phyloP scores from a whole-genome alignment of 805 yeast species.

The Yarrowia hollandica region DNA sequence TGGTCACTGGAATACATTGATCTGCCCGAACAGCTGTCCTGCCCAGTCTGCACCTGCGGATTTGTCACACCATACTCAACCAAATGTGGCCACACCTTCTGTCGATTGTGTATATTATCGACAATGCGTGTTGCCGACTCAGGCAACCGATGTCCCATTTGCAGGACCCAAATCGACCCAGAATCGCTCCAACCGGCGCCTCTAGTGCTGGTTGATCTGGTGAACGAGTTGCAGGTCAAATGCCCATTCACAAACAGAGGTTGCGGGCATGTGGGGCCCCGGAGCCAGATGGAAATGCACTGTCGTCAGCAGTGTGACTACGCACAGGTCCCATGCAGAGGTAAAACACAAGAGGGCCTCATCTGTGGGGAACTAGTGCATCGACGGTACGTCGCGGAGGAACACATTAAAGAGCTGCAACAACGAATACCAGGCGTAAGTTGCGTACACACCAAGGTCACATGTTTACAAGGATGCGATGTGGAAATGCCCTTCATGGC shows the following conservation, averaged over 20 bases:
- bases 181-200: conserved; percentile 48
- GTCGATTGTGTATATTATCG: conserved; percentile 51
- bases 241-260: conserved; percentile 57
- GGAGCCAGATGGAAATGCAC: conserved; percentile 61
- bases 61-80: conserved; percentile 63
- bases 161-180: conserved; percentile 15
- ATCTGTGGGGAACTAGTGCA: conserved; percentile 12
- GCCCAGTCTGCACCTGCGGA: conserved; percentile 71
- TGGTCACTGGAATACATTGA: conserved; percentile 37
- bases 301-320: conserved; percentile 45
- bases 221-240: conserved; percentile 58
- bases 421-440: conserved; percentile 4
- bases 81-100: conserved; percentile 67
- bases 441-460: conserved; percentile 34
- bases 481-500: conserved; percentile 31
- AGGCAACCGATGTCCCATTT: conserved; percentile 27
- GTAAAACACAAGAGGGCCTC: not conserved
- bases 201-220: conserved; percentile 55
- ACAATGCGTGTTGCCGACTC: conserved; percentile 32
- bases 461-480: conserved; percentile 35
- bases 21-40: conserved; percentile 39
- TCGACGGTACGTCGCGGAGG: not conserved
- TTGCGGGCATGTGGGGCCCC: conserved; percentile 55
- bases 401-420: not conserved
- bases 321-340: conserved; percentile 45